These are phyloP conservation scores for Phytophthora quininea DNA, from an alignment of 352 stramenopile species.

Conservation along the genomic window DNA sequence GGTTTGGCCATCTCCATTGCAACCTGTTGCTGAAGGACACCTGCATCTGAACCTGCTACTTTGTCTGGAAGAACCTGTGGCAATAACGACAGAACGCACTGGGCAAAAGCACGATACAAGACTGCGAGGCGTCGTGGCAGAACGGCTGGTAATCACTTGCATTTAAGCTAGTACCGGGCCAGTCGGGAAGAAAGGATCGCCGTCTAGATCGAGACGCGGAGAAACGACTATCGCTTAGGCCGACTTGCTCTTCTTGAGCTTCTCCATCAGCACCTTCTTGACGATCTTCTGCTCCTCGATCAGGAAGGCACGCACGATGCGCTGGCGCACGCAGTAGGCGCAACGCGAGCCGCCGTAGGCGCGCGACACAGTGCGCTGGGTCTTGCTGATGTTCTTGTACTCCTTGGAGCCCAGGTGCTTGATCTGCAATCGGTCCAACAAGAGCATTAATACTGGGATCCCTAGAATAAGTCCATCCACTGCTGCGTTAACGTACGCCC, in stretches of 20 bases:
- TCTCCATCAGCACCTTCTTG: conserved; percentile 98
- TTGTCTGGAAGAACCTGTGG: neutral
- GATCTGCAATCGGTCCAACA: conserved; percentile 59
- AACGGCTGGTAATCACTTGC: conserved; percentile 40
- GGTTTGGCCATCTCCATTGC: too few relatives aligned
- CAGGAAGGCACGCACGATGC: conserved; percentile 98
- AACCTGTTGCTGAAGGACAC: too few relatives aligned
- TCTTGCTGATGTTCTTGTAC: conserved; percentile 85
- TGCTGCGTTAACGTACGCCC: conserved; percentile 36
- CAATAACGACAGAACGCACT: neutral
- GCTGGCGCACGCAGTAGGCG: conserved; percentile 93
- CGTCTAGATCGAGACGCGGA: conserved; percentile 5
- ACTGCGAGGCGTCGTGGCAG: conserved; percentile 19
- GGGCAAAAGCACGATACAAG: neutral
- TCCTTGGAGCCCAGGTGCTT: conserved; percentile 77
- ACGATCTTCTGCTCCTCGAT: conserved; percentile 99
- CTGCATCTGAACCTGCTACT: neutral
- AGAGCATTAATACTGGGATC: neutral
- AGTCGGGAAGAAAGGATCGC: conserved; percentile 43
- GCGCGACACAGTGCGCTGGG: conserved; percentile 95
- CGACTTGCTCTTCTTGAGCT: conserved; percentile 88
- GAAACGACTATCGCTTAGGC: conserved; percentile 42
- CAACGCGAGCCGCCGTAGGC: conserved; percentile 97
- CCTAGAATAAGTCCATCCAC: too few relatives aligned
- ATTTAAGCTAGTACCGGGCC: conserved; percentile 49